A percentile compares a stretch with the other conserved stretches of the same genome.
phyloP scores from a whole-genome alignment of 345 rosid genomes.

The Punica granatum region DNA sequence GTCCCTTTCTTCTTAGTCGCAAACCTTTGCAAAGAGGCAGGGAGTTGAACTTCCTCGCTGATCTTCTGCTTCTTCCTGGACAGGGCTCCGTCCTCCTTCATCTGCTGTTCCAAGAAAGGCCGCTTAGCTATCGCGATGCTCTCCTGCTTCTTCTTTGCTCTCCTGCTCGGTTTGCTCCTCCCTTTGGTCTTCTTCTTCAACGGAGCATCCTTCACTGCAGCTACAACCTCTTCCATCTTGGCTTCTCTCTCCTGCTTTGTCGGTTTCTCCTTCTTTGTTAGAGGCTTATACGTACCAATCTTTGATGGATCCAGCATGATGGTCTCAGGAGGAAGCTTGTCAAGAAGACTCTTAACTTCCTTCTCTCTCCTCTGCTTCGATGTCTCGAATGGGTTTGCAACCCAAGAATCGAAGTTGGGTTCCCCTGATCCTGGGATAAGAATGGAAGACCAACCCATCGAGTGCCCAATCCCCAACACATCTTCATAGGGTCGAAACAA shows the following conservation, averaged over 20 bases:
- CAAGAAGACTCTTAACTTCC: conserved; percentile 73
- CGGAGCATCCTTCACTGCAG: conserved; percentile 36
- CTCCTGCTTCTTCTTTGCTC: conserved; percentile 55
- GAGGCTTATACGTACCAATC: conserved; percentile 59
- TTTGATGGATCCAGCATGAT: conserved; percentile 84
- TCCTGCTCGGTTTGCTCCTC: conserved; percentile 69
- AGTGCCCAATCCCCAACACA: conserved; percentile 74
- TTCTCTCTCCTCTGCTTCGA: conserved; percentile 82
- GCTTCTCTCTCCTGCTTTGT: conserved; percentile 46
- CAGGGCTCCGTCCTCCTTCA: conserved; percentile 13
- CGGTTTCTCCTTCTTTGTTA: conserved; percentile 52
- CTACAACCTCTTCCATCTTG: conserved; percentile 63
- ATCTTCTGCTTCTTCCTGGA: conserved; percentile 53
- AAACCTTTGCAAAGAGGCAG: conserved; percentile 53
- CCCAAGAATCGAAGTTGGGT: conserved; percentile 90
- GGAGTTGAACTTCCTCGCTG: conserved; percentile 38
- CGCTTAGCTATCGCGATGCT: conserved; percentile 43
- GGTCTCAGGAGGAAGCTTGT: conserved; percentile 92
- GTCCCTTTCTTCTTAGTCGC: conserved; percentile 22
- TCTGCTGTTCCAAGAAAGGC: conserved; percentile 56
- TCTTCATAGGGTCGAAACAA: conserved; percentile 86
- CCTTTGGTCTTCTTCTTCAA: conserved; percentile 83
- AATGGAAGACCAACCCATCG: conserved; percentile 91
- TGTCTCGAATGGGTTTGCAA: conserved; percentile 89
- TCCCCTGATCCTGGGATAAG: conserved; percentile 91